Base-by-base conservation (phyloP, 108 stramenopile species). In the Parmales sp. region DNA sequence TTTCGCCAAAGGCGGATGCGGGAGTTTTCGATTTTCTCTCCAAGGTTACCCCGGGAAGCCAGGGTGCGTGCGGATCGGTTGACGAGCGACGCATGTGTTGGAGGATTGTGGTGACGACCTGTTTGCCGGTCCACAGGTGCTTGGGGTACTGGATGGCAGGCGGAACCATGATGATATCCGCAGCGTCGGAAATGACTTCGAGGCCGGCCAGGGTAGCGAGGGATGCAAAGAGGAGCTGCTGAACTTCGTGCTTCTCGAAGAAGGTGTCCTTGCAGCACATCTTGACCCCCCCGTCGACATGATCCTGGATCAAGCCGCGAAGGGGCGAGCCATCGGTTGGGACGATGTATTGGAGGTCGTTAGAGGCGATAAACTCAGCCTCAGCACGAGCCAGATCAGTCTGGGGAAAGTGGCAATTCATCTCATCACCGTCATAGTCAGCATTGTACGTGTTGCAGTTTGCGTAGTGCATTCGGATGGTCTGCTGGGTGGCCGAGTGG, bases 381-480 rank as follows among this genome's bases (percentile, higher is more conserved):
- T 99, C 99, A 0, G 97, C 95, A 5, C 90, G 78, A 1, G 91
- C 95, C n/a, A 98, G 51, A 66, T 97, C 91, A 72, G 79, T 86
- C 74, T 99, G 99, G 37, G 97, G 97, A 60, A 98, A 91, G 72
- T 99, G 99, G 71, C 96, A 95, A 76, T 99, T 99, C 86, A 99
- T 99, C 83, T 99, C 99, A 74, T 99, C 99, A 9, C 99, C 99
- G 72, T 99, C 99, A 64, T 94, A 99, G 80, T 99, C 99, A 6
- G 99, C 99, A 73, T 99, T 99, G 89, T 98, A 99, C 2, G 97
- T 93, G 78, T 98, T 98, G 77, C 99, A 99, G 80, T 99, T 98
- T 0, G 97, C 97, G 68, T 98, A 98, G 79, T 99, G 96, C 96
- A 99, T 95, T 19, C 99, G 89, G 69, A 99, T 82, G 2, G 99